These are phyloP conservation scores for Lachnellula willkommii DNA, from an alignment of 2,329 filamentous ascomycete species.

Conservation along the genomic window DNA sequence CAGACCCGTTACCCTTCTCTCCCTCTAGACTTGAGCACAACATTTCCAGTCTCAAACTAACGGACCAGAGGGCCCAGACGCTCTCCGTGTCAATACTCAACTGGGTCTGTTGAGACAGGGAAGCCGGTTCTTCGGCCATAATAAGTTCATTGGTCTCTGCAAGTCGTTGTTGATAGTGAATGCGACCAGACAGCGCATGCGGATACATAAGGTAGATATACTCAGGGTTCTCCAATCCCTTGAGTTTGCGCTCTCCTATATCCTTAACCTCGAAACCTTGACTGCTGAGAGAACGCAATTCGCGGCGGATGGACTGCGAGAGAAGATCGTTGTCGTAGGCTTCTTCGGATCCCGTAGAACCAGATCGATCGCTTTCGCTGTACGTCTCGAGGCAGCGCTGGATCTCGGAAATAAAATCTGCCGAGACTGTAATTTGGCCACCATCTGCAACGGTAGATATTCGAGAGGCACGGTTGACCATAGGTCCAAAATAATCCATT, in stretches of 20 bases:
- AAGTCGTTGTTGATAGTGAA: conserved; percentile 54
- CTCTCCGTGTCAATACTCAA: conserved; percentile 71
- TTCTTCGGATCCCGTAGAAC: conserved; percentile 66
- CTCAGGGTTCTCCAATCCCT: conserved; percentile 95
- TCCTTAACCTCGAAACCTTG: conserved; percentile 97
- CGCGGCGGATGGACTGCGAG: conserved; percentile 74
- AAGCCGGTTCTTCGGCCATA: conserved; percentile 44
- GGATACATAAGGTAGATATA: conserved; percentile 94
- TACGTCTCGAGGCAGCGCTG: conserved; percentile 85
- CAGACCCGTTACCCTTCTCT: conserved; percentile 44
- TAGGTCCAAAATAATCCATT: conserved; percentile 99
- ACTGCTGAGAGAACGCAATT: conserved; percentile 78
- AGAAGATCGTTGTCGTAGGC: conserved; percentile 69
- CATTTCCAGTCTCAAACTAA: conserved; percentile 87
- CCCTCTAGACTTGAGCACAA: conserved; percentile 84
- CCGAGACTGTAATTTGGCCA: conserved; percentile 93
- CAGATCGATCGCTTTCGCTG: conserved; percentile 72
- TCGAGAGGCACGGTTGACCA: conserved; percentile 95
- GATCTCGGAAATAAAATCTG: conserved; percentile 95
- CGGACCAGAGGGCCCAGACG: conserved; percentile 80
- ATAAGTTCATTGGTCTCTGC: conserved; percentile 37
- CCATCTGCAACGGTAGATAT: conserved; percentile 93
- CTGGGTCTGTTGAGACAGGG: conserved; percentile 59
- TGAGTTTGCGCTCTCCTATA: conserved; percentile 89
- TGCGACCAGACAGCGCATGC: conserved; percentile 75